Evolutionary conservation across 805 yeast genomes (phyloP), one percentile per base, ranked within the genome.

Genomic region (Ogataea corticis): DNA sequence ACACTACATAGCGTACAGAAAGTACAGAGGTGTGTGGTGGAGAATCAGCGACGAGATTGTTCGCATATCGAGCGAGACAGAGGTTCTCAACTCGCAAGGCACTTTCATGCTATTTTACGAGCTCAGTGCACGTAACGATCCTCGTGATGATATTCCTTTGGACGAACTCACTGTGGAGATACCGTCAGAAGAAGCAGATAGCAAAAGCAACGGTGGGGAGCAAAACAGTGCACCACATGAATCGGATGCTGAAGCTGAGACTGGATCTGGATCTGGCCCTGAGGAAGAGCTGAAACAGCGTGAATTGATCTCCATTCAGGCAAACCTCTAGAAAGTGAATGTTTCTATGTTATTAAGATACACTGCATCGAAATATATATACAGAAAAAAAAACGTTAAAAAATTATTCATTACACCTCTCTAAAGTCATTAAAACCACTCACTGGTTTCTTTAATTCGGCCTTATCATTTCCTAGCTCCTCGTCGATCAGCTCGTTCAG

Each of bases 21-120:
- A 81, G 58, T 76, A 70, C 46, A 77, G 96, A 54, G 94, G 91
- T 2, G 75, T 81, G 10, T 92, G 99, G 99, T 91, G 97, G 96
- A 79, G 96, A 62, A 84, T 91, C 15, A 85, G 94, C 56, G 99
- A 94, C 65, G 96, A 90, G 60, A 81, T 83, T 2, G 96, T 91
- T 2, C 81, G 88, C 48, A 75, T 87, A 27, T 89, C 88, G 3
- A 77, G 82, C 11, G 96, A 88, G 61, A 76, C 77, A 2, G 96
- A 91, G 60, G 97, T 90, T 1, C 68, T 88, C 45, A 72, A 73
- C 12, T 80, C 90, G 3, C 94, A 87, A 45, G 97, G 97, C 21
- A 90, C 92, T 0, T 92, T 90, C 55, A 88, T 92, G 96, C 65
- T 92, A 55, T 92, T 92, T 59, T 92, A 92, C 62, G 97, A 91